Percentiles rank a stretch among this genome's conserved stretches.
These are phyloP conservation scores for Endothia cerciana DNA, from an alignment of 2,329 filamentous ascomycete species.

Conservation along the genomic window DNA sequence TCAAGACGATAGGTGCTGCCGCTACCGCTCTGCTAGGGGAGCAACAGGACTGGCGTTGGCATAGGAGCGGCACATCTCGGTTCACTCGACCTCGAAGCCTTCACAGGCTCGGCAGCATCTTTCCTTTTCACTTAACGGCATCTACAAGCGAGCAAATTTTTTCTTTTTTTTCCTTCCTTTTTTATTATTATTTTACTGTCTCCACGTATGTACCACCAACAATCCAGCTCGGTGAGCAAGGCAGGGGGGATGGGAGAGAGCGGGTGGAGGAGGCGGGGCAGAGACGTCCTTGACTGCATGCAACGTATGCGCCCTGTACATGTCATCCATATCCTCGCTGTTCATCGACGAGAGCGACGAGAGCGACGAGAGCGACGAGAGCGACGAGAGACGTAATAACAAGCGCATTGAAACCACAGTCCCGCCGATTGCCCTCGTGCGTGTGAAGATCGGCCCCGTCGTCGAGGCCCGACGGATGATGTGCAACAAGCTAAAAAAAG, in stretches of 20 bases:
- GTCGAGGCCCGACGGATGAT: neutral
- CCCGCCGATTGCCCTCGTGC: neutral
- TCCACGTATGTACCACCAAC: neutral
- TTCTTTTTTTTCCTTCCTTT: neutral
- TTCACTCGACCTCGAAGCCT: neutral
- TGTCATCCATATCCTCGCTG: neutral
- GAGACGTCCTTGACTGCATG: neutral
- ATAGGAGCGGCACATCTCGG: slow-evolving; percentile 2
- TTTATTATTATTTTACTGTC: no score
- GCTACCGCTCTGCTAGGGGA: neutral
- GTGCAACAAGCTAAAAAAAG: neutral
- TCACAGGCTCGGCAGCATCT: slow-evolving; percentile 4
- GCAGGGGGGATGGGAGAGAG: neutral
- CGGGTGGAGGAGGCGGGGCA: neutral
- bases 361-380: neutral
- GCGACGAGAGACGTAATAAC: neutral
- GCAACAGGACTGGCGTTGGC: slow-evolving; percentile 1
- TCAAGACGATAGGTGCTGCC: neutral
- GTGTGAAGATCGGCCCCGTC: neutral
- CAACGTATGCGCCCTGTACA: neutral
- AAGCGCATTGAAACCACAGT: neutral
- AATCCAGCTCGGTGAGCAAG: neutral
- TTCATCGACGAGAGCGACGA: neutral
- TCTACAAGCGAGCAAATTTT: slow-evolving; percentile 10
- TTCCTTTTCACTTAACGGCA: neutral